Conservation (phyloP, 352 stramenopile species). For the Phytophthora crassamura region DNA sequence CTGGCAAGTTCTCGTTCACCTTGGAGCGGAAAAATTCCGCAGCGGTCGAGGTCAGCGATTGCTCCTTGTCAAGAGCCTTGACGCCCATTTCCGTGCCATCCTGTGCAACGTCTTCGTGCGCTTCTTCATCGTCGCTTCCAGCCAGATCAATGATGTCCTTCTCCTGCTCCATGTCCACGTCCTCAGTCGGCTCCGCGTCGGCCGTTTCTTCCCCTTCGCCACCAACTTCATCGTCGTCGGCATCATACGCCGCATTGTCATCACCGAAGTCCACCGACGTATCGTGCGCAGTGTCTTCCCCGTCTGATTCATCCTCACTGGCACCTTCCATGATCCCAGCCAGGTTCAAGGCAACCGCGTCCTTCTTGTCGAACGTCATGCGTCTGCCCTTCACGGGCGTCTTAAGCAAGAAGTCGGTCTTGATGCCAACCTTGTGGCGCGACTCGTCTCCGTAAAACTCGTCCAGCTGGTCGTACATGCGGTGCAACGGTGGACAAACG, state of each 20-base stretch:
- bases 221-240: conserved; percentile 37
- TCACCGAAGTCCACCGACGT: conserved; percentile 44
- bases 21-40: conserved; percentile 72
- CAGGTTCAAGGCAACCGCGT: conserved; percentile 45
- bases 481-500: conserved; percentile 70
- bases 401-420: conserved; percentile 65
- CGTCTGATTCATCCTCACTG: conserved; percentile 53
- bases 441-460: conserved; percentile 62
- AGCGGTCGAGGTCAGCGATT: conserved; percentile 43
- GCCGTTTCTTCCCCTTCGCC: conserved; percentile 24
- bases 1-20: conserved; percentile 45
- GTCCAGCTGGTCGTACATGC: conserved; percentile 80
- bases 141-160: conserved; percentile 36
- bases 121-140: conserved; percentile 30
- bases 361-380: conserved; percentile 37
- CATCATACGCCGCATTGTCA: conserved; percentile 41
- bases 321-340: conserved; percentile 47
- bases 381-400: conserved; percentile 57
- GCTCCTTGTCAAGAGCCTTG: conserved; percentile 31
- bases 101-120: conserved; percentile 19
- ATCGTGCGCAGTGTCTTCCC: conserved; percentile 44
- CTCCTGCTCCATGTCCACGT: conserved; percentile 45
- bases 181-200: conserved; percentile 27
- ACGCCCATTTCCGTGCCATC: conserved; percentile 22
- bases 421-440: conserved; percentile 64